Evolutionary conservation across 371 early-diverging fungal species (phyloP), one percentile per base, ranked within the genome.

Genomic region (Haplosporangium sp.): DNA sequence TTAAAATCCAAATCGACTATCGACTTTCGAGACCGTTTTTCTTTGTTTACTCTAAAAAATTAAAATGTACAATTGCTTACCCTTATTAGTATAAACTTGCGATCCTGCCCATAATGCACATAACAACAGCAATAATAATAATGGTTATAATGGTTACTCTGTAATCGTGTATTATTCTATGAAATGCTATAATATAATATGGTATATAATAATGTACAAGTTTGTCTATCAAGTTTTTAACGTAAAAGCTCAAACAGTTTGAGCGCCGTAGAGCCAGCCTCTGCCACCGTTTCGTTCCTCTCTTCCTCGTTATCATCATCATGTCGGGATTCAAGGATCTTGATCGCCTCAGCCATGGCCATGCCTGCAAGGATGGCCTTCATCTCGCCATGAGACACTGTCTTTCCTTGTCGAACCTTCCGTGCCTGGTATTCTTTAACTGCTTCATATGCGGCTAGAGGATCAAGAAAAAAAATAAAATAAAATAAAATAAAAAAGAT

Each of bases 301-400:
- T 67, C 64, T 20, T 65, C 67, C 8, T 63, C 69, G 37, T 66
- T 65, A 20, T 35, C 47, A 37, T 55, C 55, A 13, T 38, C 56
- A 48, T 55, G 65, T 11, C 61, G 60, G 7, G 74, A 73, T 37
- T 74, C 75, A 17, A 79, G 65, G 57, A 79, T 50, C 62, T 79
- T 79, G 68, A 79, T 53, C 5, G 79, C 79, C 40, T 79, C 79
- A 1, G 79, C 79, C 79, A 79, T 79, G 13, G 79, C 79, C 68
- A 79, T 79, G 9, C 79, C 79, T 13, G 79, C 79, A 1, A 79
- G 68, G 13, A 74, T 45, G 34, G 79, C 79, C 63, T 79, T 79
- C 79, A 74, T 79, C 47, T 79, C 74, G 1, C 79, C 74, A 38
- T 79, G 79, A 8, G 74, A 69, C 11, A 70, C 67, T 47, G 67